Evolutionary conservation across 2,329 filamentous ascomycete species (phyloP).

Genomic region (Chaetomiaceae sp.): DNA sequence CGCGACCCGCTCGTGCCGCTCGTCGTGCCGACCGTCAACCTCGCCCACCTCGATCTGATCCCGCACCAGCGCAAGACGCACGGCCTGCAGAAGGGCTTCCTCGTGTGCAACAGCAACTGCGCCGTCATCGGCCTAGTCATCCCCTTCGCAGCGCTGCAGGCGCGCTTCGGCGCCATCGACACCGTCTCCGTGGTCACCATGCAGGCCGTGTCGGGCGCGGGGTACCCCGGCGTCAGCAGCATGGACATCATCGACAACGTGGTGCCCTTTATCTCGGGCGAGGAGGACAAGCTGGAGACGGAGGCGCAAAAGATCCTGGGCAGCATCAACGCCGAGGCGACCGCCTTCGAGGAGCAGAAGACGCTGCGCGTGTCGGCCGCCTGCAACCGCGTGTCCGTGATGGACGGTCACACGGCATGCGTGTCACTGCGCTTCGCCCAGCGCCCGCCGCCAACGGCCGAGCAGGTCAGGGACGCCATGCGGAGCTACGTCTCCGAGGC

Average conservation of each 20-base stretch:
- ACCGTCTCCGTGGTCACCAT: conserved; percentile 76
- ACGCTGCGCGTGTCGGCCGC: conserved; percentile 73
- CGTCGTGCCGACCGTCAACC: conserved; percentile 92
- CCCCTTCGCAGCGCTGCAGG: conserved; percentile 84
- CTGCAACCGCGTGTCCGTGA: conserved; percentile 90
- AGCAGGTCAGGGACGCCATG: conserved; percentile 73
- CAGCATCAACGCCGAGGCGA: conserved; percentile 60
- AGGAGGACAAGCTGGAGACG: conserved; percentile 93
- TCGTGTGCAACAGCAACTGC: conserved; percentile 98
- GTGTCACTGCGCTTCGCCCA: conserved; percentile 78
- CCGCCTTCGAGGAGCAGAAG: conserved; percentile 69
- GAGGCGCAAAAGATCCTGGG: conserved; percentile 95
- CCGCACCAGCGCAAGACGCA: conserved; percentile 76
- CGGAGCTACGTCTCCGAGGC: conserved; percentile 76
- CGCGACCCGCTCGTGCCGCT: conserved; percentile 84
- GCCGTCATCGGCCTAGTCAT: conserved; percentile 95
- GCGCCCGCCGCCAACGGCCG: conserved; percentile 65
- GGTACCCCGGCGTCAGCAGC: conserved; percentile 80
- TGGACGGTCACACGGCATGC: conserved; percentile 94
- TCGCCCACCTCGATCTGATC: conserved; percentile 78
- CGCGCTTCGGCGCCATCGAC: conserved; percentile 77
- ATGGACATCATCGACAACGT: conserved; percentile 98
- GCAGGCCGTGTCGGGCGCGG: conserved; percentile 90
- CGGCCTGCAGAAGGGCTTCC: conserved; percentile 73
- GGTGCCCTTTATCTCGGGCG: conserved; percentile 85